Percentiles rank a stretch among this genome's conserved stretches.
phyloP scores from a whole-genome alignment of 768 basidiomycete species.

The Rhodotorula graminis region DNA sequence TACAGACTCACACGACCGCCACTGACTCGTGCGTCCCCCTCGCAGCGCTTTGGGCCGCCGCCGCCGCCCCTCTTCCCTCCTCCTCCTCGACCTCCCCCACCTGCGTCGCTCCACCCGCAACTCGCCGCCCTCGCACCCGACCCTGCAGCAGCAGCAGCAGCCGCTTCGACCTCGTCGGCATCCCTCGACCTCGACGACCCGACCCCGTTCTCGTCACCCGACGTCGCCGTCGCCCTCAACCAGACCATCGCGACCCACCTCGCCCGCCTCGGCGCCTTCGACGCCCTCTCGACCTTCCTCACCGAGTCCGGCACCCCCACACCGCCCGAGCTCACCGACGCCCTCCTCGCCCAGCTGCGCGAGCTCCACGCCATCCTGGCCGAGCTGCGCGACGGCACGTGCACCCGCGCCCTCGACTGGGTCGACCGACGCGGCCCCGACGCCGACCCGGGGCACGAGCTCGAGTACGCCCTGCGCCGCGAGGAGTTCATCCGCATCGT shows the following conservation, averaged over 20 bases:
- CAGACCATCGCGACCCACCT: conserved; percentile 56
- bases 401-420: conserved; percentile 77
- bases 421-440: conserved; percentile 56
- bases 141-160: conserved; percentile 54
- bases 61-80: conserved; percentile 27
- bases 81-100: background rate
- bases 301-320: conserved; percentile 66
- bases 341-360: conserved; percentile 53
- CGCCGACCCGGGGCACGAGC: conserved; percentile 51
- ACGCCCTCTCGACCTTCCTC: conserved; percentile 64
- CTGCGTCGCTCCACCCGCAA: conserved; percentile 3
- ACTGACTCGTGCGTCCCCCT: too few relatives aligned
- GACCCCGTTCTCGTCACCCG: conserved; percentile 49
- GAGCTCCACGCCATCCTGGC: conserved; percentile 47
- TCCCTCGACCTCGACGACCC: conserved; percentile 50
- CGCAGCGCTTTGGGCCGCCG: conserved; percentile 13
- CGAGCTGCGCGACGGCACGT: conserved; percentile 41
- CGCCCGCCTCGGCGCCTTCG: conserved; percentile 57
- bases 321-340: conserved; percentile 46
- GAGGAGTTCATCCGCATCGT: conserved; percentile 81
- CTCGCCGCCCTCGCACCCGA: conserved; percentile 20
- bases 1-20: too few relatives aligned
- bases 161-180: conserved; percentile 46
- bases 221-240: conserved; percentile 32
- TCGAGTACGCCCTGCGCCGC: conserved; percentile 85